These are phyloP conservation scores for Hebeloma cylindrosporum DNA, from an alignment of 768 basidiomycete genomes.

Conservation along the genomic window DNA sequence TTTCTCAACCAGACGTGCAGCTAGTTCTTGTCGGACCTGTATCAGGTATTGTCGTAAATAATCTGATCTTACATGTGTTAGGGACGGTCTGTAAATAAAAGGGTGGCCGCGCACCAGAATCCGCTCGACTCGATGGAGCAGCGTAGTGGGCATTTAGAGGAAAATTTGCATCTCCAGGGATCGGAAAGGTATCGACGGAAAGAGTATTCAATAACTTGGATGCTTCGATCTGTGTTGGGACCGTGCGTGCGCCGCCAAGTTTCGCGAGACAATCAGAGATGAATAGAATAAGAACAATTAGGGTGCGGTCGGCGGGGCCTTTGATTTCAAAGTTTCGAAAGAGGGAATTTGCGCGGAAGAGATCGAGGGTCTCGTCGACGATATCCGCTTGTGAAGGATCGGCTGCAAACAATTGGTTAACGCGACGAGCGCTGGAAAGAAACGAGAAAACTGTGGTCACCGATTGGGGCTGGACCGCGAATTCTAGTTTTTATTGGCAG, in stretches of 20 bases:
- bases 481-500: slow-evolving; percentile 90
- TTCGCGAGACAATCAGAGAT: slow-evolving; percentile 96
- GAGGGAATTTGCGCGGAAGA: slow-evolving; percentile 98
- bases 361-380: slow-evolving; percentile 92
- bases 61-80: slow-evolving; percentile 57
- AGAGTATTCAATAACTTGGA: slow-evolving; percentile 86
- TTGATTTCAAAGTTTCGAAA: slow-evolving; percentile 99
- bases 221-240: slow-evolving; percentile 80
- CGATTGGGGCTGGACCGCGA: slow-evolving; percentile 87
- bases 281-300: slow-evolving; percentile 97
- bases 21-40: slow-evolving; percentile 92
- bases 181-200: slow-evolving; percentile 88
- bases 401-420: slow-evolving; percentile 44
- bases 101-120: slow-evolving; percentile 59
- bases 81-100: slow-evolving; percentile 11
- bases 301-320: slow-evolving; percentile 90
- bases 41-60: slow-evolving; percentile 88
- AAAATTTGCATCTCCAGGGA: slow-evolving; percentile 96
- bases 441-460: slow-evolving; percentile 37
- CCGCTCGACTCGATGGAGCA: slow-evolving; percentile 68
- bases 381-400: slow-evolving; percentile 83
- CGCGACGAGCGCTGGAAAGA: slow-evolving; percentile 5
- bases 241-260: slow-evolving; percentile 69
- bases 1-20: slow-evolving; percentile 79
- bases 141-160: slow-evolving; percentile 91